These are phyloP conservation scores for Mortierella sp. DNA, from an alignment of 371 early-diverging fungal species.

Conservation along the genomic window DNA sequence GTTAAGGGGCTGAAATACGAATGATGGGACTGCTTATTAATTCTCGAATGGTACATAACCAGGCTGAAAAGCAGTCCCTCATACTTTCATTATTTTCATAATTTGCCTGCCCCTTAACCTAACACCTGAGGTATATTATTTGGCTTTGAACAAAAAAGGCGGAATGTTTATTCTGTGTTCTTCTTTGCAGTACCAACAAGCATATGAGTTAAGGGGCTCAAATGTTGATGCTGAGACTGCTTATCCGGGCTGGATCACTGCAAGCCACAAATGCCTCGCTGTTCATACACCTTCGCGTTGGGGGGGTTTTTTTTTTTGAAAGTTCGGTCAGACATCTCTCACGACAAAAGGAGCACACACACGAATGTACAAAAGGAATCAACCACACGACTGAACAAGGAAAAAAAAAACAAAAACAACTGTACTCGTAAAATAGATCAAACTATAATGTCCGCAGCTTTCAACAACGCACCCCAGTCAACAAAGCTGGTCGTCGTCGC, in stretches of 20 bases:
- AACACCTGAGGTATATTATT: too few species aligned
- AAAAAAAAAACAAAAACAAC: neutral
- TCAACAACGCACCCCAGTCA: conserved; percentile 21
- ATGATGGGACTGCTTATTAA: too few species aligned
- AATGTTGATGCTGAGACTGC: too few species aligned
- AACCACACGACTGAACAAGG: neutral
- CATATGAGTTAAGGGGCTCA: too few species aligned
- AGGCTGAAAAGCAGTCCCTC: too few species aligned
- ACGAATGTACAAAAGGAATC: conserved; percentile 8
- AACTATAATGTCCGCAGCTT: neutral
- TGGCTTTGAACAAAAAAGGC: too few species aligned
- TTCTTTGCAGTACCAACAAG: too few species aligned
- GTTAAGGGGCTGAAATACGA: too few species aligned
- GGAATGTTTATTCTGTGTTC: too few species aligned
- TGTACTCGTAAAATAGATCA: neutral
- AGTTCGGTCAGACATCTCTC: neutral
- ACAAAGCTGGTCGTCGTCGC: conserved; percentile 50
- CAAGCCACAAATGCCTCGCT: conserved; percentile 9
- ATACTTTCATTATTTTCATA: too few species aligned
- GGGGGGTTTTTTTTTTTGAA: neutral
- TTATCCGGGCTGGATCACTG: neutral
- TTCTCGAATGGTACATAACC: too few species aligned
- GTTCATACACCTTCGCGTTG: neutral
- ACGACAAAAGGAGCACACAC: neutral
- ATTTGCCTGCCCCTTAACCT: too few species aligned